Evolutionary conservation across 2,329 filamentous ascomycete genomes (phyloP), one percentile per base, ranked within the genome.

Genomic region (Venturia effusa): DNA sequence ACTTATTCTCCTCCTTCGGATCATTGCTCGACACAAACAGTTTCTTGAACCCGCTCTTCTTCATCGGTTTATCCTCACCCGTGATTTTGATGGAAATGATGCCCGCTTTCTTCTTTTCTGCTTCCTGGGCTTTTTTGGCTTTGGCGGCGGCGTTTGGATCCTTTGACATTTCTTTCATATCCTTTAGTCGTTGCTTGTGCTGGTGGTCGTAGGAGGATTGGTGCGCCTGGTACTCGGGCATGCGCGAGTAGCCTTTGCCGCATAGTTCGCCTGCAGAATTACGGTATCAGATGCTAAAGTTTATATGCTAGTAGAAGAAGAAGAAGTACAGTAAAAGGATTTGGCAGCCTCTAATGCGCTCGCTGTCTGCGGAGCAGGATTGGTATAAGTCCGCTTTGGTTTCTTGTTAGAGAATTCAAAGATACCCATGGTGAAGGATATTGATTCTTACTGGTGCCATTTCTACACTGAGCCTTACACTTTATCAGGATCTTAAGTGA

Each of bases 171-270:
- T 89, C 86, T 76, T 91, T 91, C 89, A 93, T 92, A 70, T 94
- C 89, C 75, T 90, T 90, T 65, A 92, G 83, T 61, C 90, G 88
- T 73, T 78, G 69, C 55, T 68, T 92, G 76, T 99, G 94, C 70
- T 90, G 89, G 77, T 99, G 94, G 73, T 97, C 94, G 76, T 97
- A 97, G 70, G 89, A 94, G 67, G 87, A 87, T 64, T 97, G 89
- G 74, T 99, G 94, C 8, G 92, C 88, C 76, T 97, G 93, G 74
- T 95, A 97, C 74, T 97, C 93, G 73, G 95, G 93, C 82, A 96
- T 93, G 64, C 94, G 91, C 1, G 88, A 86, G 77, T 97, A 99
- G 70, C 92, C 93, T 78, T 97, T 97, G 67, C 88, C 86, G 79
- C 94, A 97, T 63, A 97, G 84, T 48, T 87, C 84, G 79, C 85